Base-by-base conservation (phyloP, 306 rosid genomes). In the Casuarina cunninghamiana region DNA sequence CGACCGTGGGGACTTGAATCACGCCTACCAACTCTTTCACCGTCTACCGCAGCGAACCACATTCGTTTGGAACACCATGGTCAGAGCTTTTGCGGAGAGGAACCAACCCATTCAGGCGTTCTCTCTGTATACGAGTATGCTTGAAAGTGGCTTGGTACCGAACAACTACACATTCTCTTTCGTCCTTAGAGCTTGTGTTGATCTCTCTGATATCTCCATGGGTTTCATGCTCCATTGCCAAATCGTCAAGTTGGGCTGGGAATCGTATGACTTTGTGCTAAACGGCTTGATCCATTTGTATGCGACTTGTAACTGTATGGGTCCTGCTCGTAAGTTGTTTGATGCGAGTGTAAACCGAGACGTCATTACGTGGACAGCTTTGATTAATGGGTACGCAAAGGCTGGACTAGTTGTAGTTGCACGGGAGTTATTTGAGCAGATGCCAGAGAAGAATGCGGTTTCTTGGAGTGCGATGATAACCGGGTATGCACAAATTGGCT, bases 391-490 rank as follows among this genome's bases (percentile, higher is more conserved):
- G 6, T 87, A 82, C 63, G 79, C 53, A 2, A 84, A 79, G 57
- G 61, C 75, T 11, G 80, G 86, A 2, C 77, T 74, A 46, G 77
- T 71, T 17, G 15, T 38, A 58, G 42, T 61, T 45, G 88, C 88
- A 53, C 78, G 86, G 13, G 75, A 82, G 3, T 42, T 87, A 66
- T 87, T 87, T 51, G 84, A 87, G 71, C 57, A 58, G 79, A 87
- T 87, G 86, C 81, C 86, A 9, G 80, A 62, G n/a, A 84, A 79
- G 83, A 84, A 87, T 66, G n/a, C 75, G 0, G 78, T 87, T 74
- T 87, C 86, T 26, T 87, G 90, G 90, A 87, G 88, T 71, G 77
- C 86, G 2, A 79, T 87, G 90, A 77, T 84, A 4, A 81, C 80
- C 63, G 90, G 88, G 16, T 84, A 82, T 84, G 82, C 73, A 61